Base-by-base conservation (phyloP, 2,329 filamentous ascomycete genomes). In the Verticillium zaregamsianum region DNA sequence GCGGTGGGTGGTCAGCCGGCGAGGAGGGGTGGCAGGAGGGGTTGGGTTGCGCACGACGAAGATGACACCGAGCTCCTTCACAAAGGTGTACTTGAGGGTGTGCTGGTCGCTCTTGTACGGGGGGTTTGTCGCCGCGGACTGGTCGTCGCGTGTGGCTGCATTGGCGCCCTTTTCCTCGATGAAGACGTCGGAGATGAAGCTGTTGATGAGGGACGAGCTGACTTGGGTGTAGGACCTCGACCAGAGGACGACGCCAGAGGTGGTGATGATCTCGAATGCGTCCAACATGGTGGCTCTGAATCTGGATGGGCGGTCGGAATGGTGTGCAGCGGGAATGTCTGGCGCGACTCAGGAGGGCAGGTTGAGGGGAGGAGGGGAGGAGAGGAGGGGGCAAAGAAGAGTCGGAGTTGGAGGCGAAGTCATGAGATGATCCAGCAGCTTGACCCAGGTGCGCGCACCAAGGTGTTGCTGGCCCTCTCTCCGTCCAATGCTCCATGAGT, bases 241-340 rank as follows among this genome's bases (percentile, higher is more conserved):
- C 95, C 95, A 99, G 61, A 99, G 86, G 62, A 99, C 95, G 65
- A 99, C 93, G 61, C 95, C 95, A 3, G 93, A 96, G 40, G 94
- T 96, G 64, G 94, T 97, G 64, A 99, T 78, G 67, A 99, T 95
- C 77, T 99, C 94, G 75, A 99, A 99, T 17, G 91, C 90, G 80
- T 99, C 95, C 78, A 99, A 80, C 94, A 98, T 98, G 61, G 58
- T 62, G 23, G 40, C 54, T 49, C 58, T 63, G 37, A 17, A 17
- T 28, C 28, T 4, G 40, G 39, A 31, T 33, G 17, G 31, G 39
- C 40, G 52, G 31, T 58, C 32, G 55, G 17, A 23, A 49, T 23
- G 45, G 17, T 49, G 11, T 25, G 14, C 17, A 15, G 15, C 37
- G 37, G 37, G 14, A 40, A 40, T 12, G 37, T 40, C 9, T 40